Percentiles rank a stretch among this genome's conserved stretches.
Evolutionary conservation across 495 filamentous ascomycete genomes (phyloP).

Genomic region (Aspergillus sclerotioniger): DNA sequence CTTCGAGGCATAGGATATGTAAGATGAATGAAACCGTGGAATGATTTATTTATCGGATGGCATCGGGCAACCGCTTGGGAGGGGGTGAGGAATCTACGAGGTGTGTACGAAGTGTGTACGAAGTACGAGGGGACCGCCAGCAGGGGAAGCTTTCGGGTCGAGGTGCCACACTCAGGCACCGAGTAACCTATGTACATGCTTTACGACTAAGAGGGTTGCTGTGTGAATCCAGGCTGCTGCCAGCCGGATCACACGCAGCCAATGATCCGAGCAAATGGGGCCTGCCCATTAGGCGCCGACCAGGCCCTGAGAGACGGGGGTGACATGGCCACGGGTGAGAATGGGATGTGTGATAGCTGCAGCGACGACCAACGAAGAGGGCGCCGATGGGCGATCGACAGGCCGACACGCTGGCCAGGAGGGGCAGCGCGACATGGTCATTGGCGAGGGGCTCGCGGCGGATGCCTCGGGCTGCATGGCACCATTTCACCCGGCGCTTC

Average conservation of each 20-base stretch:
- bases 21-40: too few species aligned
- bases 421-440: slow-evolving; percentile 6
- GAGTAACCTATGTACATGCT: too few species aligned
- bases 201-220: too few species aligned
- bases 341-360: slow-evolving; percentile 14
- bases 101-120: too few species aligned
- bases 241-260: slow-evolving; percentile 1
- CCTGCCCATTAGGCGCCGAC: slow-evolving; percentile 24
- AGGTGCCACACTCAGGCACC: too few species aligned
- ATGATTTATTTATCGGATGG: too few species aligned
- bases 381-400: slow-evolving; percentile 19
- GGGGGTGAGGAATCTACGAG: too few species aligned
- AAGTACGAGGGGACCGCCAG: too few species aligned
- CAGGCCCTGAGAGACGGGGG: slow-evolving; percentile 4
- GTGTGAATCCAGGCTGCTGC: not conserved
- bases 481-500: not conserved
- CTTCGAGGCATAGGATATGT: too few species aligned
- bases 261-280: slow-evolving; percentile 17
- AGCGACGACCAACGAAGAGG: slow-evolving; percentile 13
- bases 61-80: too few species aligned
- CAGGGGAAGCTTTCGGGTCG: too few species aligned
- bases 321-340: slow-evolving; percentile 8
- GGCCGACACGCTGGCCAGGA: slow-evolving; percentile 21
- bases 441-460: not conserved
- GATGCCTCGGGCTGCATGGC: not conserved